Base-by-base conservation (phyloP, 768 basidiomycete genomes). In the Pisolithus albus region DNA sequence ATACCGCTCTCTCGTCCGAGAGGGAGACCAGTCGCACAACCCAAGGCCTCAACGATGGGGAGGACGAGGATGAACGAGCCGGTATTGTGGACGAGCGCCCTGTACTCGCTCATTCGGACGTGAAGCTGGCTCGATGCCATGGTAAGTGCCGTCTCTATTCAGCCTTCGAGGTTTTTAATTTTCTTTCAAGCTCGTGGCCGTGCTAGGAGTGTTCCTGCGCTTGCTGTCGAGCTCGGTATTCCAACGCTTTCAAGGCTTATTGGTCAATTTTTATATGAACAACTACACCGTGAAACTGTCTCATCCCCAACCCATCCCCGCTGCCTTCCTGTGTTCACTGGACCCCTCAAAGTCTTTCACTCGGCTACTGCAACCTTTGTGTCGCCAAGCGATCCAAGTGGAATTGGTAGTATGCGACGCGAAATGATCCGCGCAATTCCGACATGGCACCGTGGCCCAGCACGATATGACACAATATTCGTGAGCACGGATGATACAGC, bases 391-490 rank as follows among this genome's bases (percentile, higher is more conserved):
- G 40, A 46, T 34, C 28, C 41, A 16, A 38, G 52, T 49, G 28
- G 52, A 38, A 37, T 48, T 9, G 46, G 47, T 3, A 61, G 70
- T 4, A 26, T 26, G 26, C 7, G 26, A 26, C 26, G 7, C 1
- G 26, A 26, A 26, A 26, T 2, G 4, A 26, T 26, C 7, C 4
- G 7, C 7, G 26, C 26, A 26, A 26, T 26, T 26, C 26, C 7
- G 4, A 4, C 6, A 5, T 26, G 26, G 26, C 26, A 26, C 4
- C 26, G 6, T 26, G 26, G 26, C 26, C 26, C 26, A 4, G 26
- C 26, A 26, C 26, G 6, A 4, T 26, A 26, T 7, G 7, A 26
- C 4, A 26, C 26, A 2, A 26, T 26, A 26, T 26, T 26, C 7
- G 4, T 26, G 26, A 26, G 26, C 26, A 26, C 26, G 26, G 26